A percentile compares a stretch with the other conserved stretches of the same genome.
Conservation (phyloP, 805 yeast species). For the Candida endomychidarum region DNA sequence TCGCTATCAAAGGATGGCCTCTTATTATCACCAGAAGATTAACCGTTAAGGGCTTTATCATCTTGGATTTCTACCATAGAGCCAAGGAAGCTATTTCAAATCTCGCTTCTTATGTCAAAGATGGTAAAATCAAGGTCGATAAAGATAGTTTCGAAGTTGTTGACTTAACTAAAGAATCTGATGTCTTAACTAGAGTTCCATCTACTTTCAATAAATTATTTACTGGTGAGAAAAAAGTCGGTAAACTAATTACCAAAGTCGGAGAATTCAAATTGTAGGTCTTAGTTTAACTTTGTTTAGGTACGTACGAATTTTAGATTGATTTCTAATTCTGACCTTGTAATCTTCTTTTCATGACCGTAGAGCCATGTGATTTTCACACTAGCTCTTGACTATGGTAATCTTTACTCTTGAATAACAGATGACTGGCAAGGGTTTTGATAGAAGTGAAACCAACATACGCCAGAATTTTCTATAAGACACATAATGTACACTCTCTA, state of each 20-base stretch:
- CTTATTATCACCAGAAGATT: conserved; percentile 20
- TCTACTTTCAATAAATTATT: conserved; percentile 48
- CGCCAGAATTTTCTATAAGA: no score
- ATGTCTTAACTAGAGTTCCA: conserved; percentile 42
- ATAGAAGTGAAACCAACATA: no score
- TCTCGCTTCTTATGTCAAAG: conserved; percentile 16
- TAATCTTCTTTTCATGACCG: no score
- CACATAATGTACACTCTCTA: no score
- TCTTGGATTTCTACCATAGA: conserved; percentile 18
- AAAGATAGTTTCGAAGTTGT: conserved; percentile 18
- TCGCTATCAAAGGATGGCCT: conserved; percentile 23
- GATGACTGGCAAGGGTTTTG: no score
- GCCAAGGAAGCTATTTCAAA: conserved; percentile 15
- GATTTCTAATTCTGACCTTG: no score
- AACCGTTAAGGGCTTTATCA: conserved; percentile 22
- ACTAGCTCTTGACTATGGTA: no score
- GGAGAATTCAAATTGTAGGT: conserved; percentile 16
- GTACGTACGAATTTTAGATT: no score
- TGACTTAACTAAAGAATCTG: conserved; percentile 33
- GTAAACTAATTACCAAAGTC: conserved; percentile 52
- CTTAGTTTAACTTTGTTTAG: no score
- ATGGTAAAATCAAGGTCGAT: conserved; percentile 19
- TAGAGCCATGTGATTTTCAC: no score
- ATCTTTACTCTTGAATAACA: no score
- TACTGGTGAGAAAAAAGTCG: conserved; percentile 43